Base-by-base conservation (phyloP, 768 basidiomycete species). In the Russula sp. region DNA sequence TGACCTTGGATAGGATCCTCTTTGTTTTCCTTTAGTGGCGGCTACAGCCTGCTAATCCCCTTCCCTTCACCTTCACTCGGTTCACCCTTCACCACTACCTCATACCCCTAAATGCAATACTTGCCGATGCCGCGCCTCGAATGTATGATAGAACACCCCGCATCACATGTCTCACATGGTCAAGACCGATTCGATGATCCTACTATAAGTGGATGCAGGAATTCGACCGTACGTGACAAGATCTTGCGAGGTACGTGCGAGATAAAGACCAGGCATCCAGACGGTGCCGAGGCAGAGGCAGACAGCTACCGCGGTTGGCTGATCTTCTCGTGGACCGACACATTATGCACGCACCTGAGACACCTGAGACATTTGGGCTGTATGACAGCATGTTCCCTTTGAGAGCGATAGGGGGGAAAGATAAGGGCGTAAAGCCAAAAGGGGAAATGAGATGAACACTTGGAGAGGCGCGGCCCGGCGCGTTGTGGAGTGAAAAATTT, bases 361-460 rank as follows among this genome's bases (percentile, higher is more conserved):
- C 13, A n/a, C 20, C 35, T 45, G 42, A 54, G 60, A 27, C 27
- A 27, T 27, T 31, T 20, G 55, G 18, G 39, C 44, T 31, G 11
- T 31, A 34, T 49, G 53, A 55, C 47, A 18, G 14, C 18, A 20
- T 42, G 40, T 39, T 39, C 9, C 50, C n/a, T 37, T 58, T 57
- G 37, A 7, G 51, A n/a, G 27, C 1, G 52, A 66, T 59, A 37
- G 50, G 55, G 54, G 39, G 45, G 1, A 32, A 51, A 34, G 63
- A 64, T 64, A 61, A 54, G 48, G 40, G n/a, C 3, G 27, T 6
- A 1, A 44, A 10, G 14, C 54, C 49, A 2, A 10, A 39, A 42
- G 8, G 35, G 51, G 35, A 54, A 54, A 13, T 5, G 11, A 59
- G 34, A 34, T 59, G 49, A 5, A 42, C 27, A 44, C 20, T n/a